Base-by-base conservation (phyloP, 768 basidiomycete genomes). In the Russula olivacea region DNA sequence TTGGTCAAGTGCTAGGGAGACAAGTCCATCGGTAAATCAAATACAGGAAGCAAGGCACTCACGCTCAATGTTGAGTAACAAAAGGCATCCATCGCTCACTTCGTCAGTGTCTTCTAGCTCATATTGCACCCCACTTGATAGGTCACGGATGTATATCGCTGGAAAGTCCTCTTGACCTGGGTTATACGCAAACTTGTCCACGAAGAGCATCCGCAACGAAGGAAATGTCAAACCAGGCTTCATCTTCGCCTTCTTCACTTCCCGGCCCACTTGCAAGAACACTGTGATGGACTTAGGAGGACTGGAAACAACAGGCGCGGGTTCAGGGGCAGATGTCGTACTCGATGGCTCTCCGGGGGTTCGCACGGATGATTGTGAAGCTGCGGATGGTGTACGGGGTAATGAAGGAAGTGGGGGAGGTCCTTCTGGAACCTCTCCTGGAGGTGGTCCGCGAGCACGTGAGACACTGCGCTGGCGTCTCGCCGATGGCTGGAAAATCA, bases 41-140 rank as follows among this genome's bases (percentile, higher is more conserved):
- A 57, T 21, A 21, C 19, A 28, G 12, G 23, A 41, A 17, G 15
- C 21, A 49, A 49, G 12, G 25, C 19, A 85, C 95, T 75, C 74
- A 98, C 96, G 91, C 81, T 98, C 96, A 63, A 99, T 94, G 68
- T 98, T 97, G 53, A 99, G 77, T 51, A 91, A 95, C 54, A 99
- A 76, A 21, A 98, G 73, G 71, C 89, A 91, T 65, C 87, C 93
- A 60, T 93, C 88, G 74, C 87, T 87, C 36, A 99, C 83, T 71
- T 99, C 96, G 19, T 91, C 89, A 61, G 93, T 84, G 72, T 98
- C 93, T 72, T 99, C 96, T 60, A 98, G 77, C 74, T 98, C 95
- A 71, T 96, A 99, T 71, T 93, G 89, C 55, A 98, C 91, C 14
- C 93, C 93, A 63, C 91, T 93, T 47, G 85, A 84, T 3, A 89